A percentile compares a stretch with the other conserved stretches of the same genome.
These are phyloP conservation scores for Nemania bipapillata DNA, from an alignment of 2,329 filamentous ascomycete species.

Conservation along the genomic window DNA sequence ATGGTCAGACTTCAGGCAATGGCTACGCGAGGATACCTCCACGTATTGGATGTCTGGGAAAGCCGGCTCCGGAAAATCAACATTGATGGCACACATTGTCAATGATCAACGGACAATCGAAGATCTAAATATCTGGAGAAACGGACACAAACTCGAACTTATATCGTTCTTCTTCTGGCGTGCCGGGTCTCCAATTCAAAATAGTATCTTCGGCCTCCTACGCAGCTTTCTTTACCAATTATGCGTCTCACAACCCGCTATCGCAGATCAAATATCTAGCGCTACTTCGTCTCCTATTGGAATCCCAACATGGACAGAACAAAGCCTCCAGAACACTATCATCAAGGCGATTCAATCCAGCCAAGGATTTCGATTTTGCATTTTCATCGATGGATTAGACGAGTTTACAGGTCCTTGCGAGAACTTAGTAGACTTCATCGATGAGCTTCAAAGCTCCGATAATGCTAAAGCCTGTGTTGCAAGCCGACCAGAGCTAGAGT, in stretches of 20 bases:
- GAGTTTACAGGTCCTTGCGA: conserved; percentile 19
- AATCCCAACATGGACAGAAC: conserved; percentile 25
- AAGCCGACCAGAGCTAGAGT: conserved; percentile 21
- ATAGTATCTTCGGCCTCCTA: conserved; percentile 30
- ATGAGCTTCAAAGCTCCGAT: background rate
- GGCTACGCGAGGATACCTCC: conserved; percentile 26
- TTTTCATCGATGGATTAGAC: conserved; percentile 34
- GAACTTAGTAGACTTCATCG: conserved; percentile 4
- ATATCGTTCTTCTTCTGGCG: conserved; percentile 39
- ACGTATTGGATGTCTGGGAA: conserved; percentile 38
- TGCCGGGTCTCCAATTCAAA: conserved; percentile 28
- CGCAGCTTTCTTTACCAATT: conserved; percentile 32
- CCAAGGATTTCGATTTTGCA: conserved; percentile 13
- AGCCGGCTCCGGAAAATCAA: conserved; percentile 35
- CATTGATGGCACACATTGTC: conserved; percentile 33
- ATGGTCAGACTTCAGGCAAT: conserved; percentile 29
- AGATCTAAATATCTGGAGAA: conserved; percentile 14
- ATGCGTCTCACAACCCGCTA: background rate
- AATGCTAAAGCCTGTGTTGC: conserved; percentile 27
- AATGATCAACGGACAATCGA: conserved; percentile 13
- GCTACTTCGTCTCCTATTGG: background rate
- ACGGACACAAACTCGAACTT: conserved; percentile 3
- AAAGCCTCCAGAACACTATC: background rate
- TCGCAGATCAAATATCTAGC: conserved; percentile 1
- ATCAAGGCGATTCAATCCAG: conserved; percentile 3